Conservation (phyloP, 1,139 yeast species). For the Debaryomycetaceae sp. region DNA sequence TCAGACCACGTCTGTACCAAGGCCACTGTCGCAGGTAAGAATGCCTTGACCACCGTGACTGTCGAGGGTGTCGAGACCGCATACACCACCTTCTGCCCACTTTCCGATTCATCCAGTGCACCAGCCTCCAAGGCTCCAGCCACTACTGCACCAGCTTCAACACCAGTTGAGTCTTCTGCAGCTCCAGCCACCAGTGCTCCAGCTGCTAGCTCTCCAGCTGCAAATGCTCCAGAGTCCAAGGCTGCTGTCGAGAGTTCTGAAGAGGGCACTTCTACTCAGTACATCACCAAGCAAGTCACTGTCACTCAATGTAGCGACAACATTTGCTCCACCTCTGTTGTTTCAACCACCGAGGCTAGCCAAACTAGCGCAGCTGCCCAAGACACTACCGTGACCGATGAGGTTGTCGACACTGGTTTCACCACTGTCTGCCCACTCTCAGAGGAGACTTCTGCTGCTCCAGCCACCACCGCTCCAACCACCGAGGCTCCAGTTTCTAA, state of each 20-base stretch:
- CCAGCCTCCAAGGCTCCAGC: conserved; percentile 16
- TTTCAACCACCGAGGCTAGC: conserved; percentile 16
- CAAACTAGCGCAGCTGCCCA: too few relatives aligned
- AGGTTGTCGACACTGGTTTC: conserved; percentile 1
- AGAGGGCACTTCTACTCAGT: conserved; percentile 9
- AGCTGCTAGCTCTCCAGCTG: conserved; percentile 8
- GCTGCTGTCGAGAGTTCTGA: conserved; percentile 9
- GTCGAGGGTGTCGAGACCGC: conserved; percentile 11
- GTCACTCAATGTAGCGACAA: conserved; percentile 24
- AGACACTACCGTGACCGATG: conserved; percentile 6
- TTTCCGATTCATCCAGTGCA: conserved; percentile 21
- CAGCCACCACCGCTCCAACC: conserved; percentile 24
- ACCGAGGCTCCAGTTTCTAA: conserved; percentile 24
- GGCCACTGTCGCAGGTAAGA: conserved; percentile 22
- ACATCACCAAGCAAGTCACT: neutral
- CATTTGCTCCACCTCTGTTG: conserved; percentile 22
- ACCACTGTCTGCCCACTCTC: conserved; percentile 2
- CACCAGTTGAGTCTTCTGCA: conserved; percentile 5
- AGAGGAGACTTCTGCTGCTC: conserved; percentile 20
- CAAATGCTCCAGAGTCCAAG: too few relatives aligned
- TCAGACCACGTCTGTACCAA: conserved; percentile 22
- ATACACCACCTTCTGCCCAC: conserved; percentile 1
- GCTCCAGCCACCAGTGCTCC: conserved; percentile 7
- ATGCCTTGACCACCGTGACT: conserved; percentile 15
- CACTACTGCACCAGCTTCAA: conserved; percentile 13